Conservation (phyloP, 768 basidiomycete genomes). For the Thelephora ganbajun region DNA sequence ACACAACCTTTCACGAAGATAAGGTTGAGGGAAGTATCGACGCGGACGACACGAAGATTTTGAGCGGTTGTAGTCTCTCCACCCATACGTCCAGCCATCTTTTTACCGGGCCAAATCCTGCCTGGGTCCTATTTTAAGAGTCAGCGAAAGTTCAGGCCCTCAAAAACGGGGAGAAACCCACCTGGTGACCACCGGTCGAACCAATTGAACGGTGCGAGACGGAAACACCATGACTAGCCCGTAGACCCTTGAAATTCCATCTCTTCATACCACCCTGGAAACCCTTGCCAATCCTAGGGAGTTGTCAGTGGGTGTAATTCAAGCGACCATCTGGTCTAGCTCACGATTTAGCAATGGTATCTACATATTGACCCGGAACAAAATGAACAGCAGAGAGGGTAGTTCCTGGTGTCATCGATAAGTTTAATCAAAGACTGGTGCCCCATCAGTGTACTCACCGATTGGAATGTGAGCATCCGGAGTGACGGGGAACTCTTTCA, state of each 20-base stretch:
- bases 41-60: conserved; percentile 78
- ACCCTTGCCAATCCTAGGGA: conserved; percentile 81
- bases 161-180: conserved; percentile 18
- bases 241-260: conserved; percentile 83
- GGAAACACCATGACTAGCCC: conserved; percentile 93
- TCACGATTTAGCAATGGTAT: conserved; percentile 83
- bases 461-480: conserved; percentile 82
- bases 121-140: conserved; percentile 67
- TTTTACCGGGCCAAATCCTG: conserved; percentile 91
- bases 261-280: conserved; percentile 97
- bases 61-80: conserved; percentile 69
- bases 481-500: conserved; percentile 83
- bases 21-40: conserved; percentile 78
- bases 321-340: conserved; percentile 17
- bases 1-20: conserved; percentile 87
- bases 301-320: background rate
- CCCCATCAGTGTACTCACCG: conserved; percentile 35
- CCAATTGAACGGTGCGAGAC: conserved; percentile 87
- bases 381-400: conserved; percentile 86
- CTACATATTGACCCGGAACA: conserved; percentile 93
- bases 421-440: background rate
- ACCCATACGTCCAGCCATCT: conserved; percentile 95
- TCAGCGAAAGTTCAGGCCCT: conserved; percentile 1
- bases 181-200: conserved; percentile 92
- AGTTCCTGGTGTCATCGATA: conserved; percentile 47